These are phyloP conservation scores for Ophiostoma montium DNA, from an alignment of 2,329 filamentous ascomycete species.

Conservation along the genomic window DNA sequence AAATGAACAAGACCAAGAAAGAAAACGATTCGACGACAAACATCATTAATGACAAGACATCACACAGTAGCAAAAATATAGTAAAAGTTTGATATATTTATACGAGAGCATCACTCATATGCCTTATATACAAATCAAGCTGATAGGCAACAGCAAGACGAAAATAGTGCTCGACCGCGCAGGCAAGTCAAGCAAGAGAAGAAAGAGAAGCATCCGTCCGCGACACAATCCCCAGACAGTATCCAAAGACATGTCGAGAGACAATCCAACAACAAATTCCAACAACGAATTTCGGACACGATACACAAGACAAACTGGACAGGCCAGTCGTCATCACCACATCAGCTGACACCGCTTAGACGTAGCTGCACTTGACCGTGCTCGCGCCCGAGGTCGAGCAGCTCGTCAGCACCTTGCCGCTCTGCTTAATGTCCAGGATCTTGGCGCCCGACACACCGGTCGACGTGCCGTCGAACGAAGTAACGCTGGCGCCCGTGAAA, in stretches of 20 bases:
- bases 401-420: constrained; percentile 12
- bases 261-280: no score
- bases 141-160: background rate
- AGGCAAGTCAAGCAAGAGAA: background rate
- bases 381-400: constrained; percentile 12
- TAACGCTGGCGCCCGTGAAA: constrained; percentile 28
- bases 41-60: no score
- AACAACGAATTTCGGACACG: no score
- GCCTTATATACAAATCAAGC: background rate
- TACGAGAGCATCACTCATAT: background rate
- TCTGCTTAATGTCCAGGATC: constrained; percentile 20
- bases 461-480: constrained; percentile 17
- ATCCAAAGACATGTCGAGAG: background rate
- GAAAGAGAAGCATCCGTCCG: background rate
- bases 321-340: no score
- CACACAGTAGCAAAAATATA: background rate
- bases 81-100: background rate
- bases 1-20: background rate
- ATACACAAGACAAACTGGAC: no score
- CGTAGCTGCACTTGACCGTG: constrained; percentile 27
- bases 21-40: background rate
- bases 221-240: background rate
- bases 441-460: constrained; percentile 26
- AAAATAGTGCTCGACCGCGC: background rate
- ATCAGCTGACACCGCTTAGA: no score